Base-by-base conservation (phyloP, 441 rosid genomes). In the Erodium moschatum region DNA sequence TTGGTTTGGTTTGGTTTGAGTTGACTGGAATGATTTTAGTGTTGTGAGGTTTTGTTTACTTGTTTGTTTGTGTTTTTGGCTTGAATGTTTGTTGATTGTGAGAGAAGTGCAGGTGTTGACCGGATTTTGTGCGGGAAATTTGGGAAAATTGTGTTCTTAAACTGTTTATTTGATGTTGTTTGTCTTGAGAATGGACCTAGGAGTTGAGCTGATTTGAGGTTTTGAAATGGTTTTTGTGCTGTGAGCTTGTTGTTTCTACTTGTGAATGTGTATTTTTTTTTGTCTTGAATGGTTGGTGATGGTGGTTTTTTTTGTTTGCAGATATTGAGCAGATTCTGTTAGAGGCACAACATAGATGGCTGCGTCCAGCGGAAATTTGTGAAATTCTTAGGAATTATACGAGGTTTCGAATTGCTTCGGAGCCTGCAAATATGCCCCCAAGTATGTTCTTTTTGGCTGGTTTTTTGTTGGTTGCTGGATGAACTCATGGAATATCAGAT, bases 321-420 rank as follows among this genome's bases (percentile, higher is more conserved):
- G 97, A 88, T 81, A 86, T 93, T 71, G 81, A 80, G 67, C 97
- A 88, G 69, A 74, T 93, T 79, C 85, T 89, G 24, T 6, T 77
- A 42, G 96, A 91, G 79, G 98, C 98, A 35, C 85, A 89, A 6
- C 78, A 83, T 74, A 82, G 98, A 74, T 93, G 98, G 98, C 83
- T 93, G 46, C 87, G 97, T 18, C 96, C 98, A 12, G 89, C 92
- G 69, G 97, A 93, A 80, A 91, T 93, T 68, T 89, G 97, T 80
- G 93, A 93, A 83, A 88, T 93, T 73, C 86, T 93, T 68, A 78
- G 77, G 68, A 91, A 87, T 72, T 80, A 86, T 73, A 76, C 79
- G 69, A 75, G 74, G 1, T 91, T 89, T 68, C 79, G 68, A 27
- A 87, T 91, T 81, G 84, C 96, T 6, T 76, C 95, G 0, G 97